Evolutionary conservation across 768 basidiomycete species (phyloP).

Genomic region (Lyophyllum atratum): DNA sequence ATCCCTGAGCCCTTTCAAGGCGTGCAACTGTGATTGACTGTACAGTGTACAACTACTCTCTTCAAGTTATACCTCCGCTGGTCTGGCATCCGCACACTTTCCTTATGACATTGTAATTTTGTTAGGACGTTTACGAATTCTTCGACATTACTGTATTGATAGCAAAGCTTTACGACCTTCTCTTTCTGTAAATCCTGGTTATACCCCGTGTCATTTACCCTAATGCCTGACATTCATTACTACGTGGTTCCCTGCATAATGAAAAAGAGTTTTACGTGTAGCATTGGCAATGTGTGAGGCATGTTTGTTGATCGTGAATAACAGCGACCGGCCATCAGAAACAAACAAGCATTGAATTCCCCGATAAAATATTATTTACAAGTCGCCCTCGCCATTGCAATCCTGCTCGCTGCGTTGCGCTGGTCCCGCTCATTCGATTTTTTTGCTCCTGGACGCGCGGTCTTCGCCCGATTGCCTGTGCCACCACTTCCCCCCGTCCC

Average conservation of each 20-base stretch:
- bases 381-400: background rate
- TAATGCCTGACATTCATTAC: background rate
- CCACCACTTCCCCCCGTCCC: background rate
- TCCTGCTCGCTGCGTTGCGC: background rate
- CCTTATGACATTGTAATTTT: background rate
- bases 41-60: background rate
- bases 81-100: conserved; percentile 7
- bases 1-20: conserved; percentile 3
- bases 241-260: background rate
- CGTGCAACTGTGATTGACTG: conserved; percentile 4
- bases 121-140: background rate
- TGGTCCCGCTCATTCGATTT: conserved; percentile 5
- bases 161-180: background rate
- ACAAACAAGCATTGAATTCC: conserved; percentile 10
- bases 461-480: conserved; percentile 2
- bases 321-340: conserved; percentile 13
- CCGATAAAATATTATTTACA: conserved; percentile 15
- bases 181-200: background rate
- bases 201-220: background rate
- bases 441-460: conserved; percentile 7
- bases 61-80: background rate
- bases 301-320: background rate
- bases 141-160: conserved; percentile 10
- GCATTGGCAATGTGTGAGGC: too few species aligned
- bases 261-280: background rate